Percentiles rank a stretch among this genome's conserved stretches.
phyloP scores from a whole-genome alignment of 345 rosid species.

The Barbarea vulgaris region DNA sequence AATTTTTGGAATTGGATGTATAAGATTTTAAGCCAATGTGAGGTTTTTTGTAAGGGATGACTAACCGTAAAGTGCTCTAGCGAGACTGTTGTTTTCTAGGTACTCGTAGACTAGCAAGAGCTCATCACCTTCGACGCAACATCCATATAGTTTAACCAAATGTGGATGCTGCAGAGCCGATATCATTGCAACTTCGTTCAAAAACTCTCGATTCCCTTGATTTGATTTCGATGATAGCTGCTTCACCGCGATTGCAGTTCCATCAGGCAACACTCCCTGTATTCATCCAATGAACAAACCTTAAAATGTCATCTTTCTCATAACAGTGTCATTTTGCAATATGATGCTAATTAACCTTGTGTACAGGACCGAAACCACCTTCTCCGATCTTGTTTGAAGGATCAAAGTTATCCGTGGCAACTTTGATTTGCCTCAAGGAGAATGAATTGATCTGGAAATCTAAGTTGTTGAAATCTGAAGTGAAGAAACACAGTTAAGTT shows the following conservation, averaged over 20 bases:
- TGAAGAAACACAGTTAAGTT: constrained; percentile 7
- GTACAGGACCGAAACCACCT: constrained; percentile 77
- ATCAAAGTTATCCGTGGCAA: constrained; percentile 59
- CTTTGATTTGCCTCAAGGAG: constrained; percentile 55
- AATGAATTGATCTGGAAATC: constrained; percentile 51
- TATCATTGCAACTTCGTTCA: constrained; percentile 63
- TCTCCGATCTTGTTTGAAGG: constrained; percentile 58
- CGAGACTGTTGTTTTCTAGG: constrained; percentile 60
- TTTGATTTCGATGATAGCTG: constrained; percentile 55
- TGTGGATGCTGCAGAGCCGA: constrained; percentile 64
- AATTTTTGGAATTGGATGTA: background rate
- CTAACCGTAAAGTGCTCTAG: constrained; percentile 52
- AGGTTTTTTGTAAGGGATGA: background rate
- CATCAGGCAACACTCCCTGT: constrained; percentile 57
- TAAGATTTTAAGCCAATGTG: background rate
- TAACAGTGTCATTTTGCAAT: background rate
- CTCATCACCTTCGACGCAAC: constrained; percentile 59
- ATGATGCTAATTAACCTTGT: constrained; percentile 53
- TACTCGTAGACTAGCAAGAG: constrained; percentile 60
- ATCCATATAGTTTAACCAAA: constrained; percentile 61
- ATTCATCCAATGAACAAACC: constrained; percentile 1
- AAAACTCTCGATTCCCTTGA: constrained; percentile 66
- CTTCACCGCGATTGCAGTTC: constrained; percentile 59
- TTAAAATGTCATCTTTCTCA: background rate
- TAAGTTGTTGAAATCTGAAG: constrained; percentile 46